phyloP scores from a whole-genome alignment of 495 filamentous ascomycete species.

The Trichoderma orchidacearum region DNA sequence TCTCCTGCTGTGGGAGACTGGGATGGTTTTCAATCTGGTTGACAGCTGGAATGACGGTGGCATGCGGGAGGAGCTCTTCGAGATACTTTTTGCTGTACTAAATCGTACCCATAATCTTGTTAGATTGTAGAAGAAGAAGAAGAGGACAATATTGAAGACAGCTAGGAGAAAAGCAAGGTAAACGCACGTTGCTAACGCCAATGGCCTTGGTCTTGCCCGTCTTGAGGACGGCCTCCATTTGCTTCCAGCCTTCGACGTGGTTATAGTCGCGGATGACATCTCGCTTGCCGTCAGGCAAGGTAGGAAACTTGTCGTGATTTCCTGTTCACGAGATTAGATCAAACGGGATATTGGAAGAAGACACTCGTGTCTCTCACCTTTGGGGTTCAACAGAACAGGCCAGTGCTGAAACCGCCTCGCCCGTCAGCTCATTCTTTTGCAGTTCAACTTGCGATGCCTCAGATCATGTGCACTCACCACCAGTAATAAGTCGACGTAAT shows the following conservation, averaged over 20 bases:
- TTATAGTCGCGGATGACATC: constrained; percentile 52
- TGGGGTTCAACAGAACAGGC: constrained; percentile 72
- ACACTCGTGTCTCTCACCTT: constrained; percentile 27
- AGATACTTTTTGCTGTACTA: constrained; percentile 58
- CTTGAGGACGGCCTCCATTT: constrained; percentile 57
- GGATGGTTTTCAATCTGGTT: constrained; percentile 92
- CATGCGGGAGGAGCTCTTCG: constrained; percentile 54
- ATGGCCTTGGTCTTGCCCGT: constrained; percentile 63
- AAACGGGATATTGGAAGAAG: not conserved
- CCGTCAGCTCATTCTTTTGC: too few relatives aligned
- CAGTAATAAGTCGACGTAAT: constrained; percentile 74
- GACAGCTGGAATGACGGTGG: constrained; percentile 57
- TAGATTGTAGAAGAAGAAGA: not conserved
- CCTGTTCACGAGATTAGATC: constrained; percentile 22
- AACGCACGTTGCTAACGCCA: constrained; percentile 55
- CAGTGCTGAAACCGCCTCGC: constrained; percentile 37
- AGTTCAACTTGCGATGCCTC: too few relatives aligned
- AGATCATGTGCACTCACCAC: constrained; percentile 18
- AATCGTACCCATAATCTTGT: not conserved
- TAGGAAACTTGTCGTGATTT: constrained; percentile 66
- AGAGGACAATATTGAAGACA: too few relatives aligned
- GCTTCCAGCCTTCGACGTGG: constrained; percentile 64
- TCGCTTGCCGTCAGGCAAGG: constrained; percentile 51
- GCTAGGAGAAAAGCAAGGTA: too few relatives aligned
- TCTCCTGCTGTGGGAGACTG: constrained; percentile 72